Conservation (phyloP, 2,329 filamentous ascomycete species). For the Botrytis fragariae region DNA sequence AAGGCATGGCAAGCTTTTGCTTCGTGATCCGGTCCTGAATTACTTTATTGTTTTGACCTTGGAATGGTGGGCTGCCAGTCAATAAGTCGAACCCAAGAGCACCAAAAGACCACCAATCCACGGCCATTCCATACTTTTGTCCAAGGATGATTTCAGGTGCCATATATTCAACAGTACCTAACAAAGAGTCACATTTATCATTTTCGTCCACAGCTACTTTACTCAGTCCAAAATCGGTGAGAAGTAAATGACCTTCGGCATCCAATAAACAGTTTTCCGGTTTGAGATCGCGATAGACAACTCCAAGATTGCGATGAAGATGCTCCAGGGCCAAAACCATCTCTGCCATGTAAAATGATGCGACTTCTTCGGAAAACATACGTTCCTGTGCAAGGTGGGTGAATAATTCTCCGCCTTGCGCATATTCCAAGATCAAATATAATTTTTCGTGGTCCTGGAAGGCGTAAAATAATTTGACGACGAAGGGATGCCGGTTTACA, state of each 20-base stretch:
- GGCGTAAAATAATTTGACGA: constrained; percentile 96
- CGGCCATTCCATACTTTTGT: constrained; percentile 85
- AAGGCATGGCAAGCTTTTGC: constrained; percentile 84
- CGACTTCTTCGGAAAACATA: constrained; percentile 88
- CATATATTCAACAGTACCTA: constrained; percentile 98
- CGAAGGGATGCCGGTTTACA: constrained; percentile 94
- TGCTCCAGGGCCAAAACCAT: constrained; percentile 94
- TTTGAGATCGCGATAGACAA: constrained; percentile 96
- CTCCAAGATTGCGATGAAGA: constrained; percentile 85
- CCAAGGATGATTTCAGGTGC: constrained; percentile 86
- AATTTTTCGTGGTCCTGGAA: constrained; percentile 98
- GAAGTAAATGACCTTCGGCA: constrained; percentile 82
- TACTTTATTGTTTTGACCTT: constrained; percentile 86
- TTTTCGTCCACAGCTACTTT: constrained; percentile 81
- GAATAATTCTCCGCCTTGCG: constrained; percentile 94
- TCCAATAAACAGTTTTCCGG: constrained; percentile 97
- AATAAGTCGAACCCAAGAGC: constrained; percentile 89
- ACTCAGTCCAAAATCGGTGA: constrained; percentile 95
- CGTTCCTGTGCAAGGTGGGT: constrained; percentile 90
- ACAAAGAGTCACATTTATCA: constrained; percentile 76
- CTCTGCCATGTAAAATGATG: constrained; percentile 98
- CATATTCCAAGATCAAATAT: constrained; percentile 96
- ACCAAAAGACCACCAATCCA: constrained; percentile 98
- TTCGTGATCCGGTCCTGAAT: constrained; percentile 95
- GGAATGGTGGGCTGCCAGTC: constrained; percentile 88